phyloP scores from a whole-genome alignment of 2,329 filamentous ascomycete species.

The Orbilia quercus region DNA sequence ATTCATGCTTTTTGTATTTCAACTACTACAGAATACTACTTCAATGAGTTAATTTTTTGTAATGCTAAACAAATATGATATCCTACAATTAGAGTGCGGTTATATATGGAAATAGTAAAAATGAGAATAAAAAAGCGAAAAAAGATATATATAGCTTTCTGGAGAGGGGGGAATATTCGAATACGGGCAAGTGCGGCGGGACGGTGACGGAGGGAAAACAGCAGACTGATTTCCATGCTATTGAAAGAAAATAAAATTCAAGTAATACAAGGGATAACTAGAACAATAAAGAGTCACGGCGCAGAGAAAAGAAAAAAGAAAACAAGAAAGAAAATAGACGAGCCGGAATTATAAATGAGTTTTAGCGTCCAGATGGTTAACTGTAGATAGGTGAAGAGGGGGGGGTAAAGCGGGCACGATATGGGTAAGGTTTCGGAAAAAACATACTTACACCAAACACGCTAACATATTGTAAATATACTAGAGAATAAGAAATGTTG shows the following conservation, averaged over 20 bases:
- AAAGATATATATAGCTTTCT: slow-evolving; percentile 52
- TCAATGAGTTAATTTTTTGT: slow-evolving; percentile 7
- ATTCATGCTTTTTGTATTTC: slow-evolving; percentile 16
- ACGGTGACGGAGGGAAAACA: slow-evolving; percentile 61
- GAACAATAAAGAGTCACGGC: slow-evolving; percentile 1
- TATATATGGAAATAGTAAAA: too few species aligned
- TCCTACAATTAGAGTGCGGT: slow-evolving; percentile 56
- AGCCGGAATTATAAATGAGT: slow-evolving; percentile 47
- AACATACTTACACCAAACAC: slow-evolving; percentile 48
- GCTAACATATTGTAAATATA: slow-evolving; percentile 42
- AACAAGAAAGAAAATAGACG: slow-evolving; percentile 15
- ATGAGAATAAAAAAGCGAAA: too few species aligned
- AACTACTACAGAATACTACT: slow-evolving; percentile 18
- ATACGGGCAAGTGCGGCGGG: slow-evolving; percentile 63
- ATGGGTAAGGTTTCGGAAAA: slow-evolving; percentile 43
- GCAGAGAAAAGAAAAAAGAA: slow-evolving; percentile 15
- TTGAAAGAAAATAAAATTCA: slow-evolving; percentile 35
- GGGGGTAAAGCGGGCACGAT: slow-evolving; percentile 7
- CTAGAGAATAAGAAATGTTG: slow-evolving; percentile 11
- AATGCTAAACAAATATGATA: slow-evolving; percentile 35
- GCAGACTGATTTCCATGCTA: slow-evolving; percentile 61
- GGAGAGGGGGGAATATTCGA: slow-evolving; percentile 61
- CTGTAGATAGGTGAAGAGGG: slow-evolving; percentile 14
- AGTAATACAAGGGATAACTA: slow-evolving; percentile 59
- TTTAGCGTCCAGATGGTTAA: slow-evolving; percentile 26